Evolutionary conservation across 768 basidiomycete species (phyloP), one percentile per base, ranked within the genome.

Genomic region (Punctularia strigosozonata): DNA sequence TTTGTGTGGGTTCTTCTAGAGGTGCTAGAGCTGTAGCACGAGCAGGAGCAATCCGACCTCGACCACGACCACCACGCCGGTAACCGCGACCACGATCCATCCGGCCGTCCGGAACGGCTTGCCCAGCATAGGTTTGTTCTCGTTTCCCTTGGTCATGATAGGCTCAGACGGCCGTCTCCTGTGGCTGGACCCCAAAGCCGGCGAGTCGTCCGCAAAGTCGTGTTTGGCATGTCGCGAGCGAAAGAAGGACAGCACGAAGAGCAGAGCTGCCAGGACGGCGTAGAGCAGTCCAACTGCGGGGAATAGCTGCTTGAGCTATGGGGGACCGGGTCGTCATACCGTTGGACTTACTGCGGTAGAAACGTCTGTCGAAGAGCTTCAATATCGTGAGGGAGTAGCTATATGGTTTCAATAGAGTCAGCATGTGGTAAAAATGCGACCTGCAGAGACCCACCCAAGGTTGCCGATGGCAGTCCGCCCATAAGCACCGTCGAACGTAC

Each of bases 401-500:
- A n/a, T n/a, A n/a, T n/a, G n/a, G n/a, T n/a, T n/a, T n/a, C n/a
- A n/a, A n/a, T n/a, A n/a, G n/a, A n/a, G n/a, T n/a, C n/a, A n/a
- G n/a, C n/a, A n/a, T n/a, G n/a, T n/a, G n/a, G n/a, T n/a, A n/a
- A n/a, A n/a, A n/a, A n/a, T n/a, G n/a, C n/a, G n/a, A n/a, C n/a
- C n/a, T n/a, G n/a, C n/a, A n/a, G n/a, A n/a, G n/a, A n/a, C n/a
- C n/a, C n/a, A n/a, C n/a, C 83, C 80, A 2, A 91, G 65, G 41
- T 75, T 74, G 12, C 75, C 75, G 6, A 90, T 63, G 0, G 85
- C 85, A 0, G 77, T 81, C 20, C 86, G 75, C 26, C 68, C 69
- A 57, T 89, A 89, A 12, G 86, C 83, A 13, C 84, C 86, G 38
- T 88, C 73, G 51, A 87, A 88, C 0, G 87, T 90, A 30, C 87